Conservation (phyloP, 768 basidiomycete genomes). For the Auriscalpium orientale region DNA sequence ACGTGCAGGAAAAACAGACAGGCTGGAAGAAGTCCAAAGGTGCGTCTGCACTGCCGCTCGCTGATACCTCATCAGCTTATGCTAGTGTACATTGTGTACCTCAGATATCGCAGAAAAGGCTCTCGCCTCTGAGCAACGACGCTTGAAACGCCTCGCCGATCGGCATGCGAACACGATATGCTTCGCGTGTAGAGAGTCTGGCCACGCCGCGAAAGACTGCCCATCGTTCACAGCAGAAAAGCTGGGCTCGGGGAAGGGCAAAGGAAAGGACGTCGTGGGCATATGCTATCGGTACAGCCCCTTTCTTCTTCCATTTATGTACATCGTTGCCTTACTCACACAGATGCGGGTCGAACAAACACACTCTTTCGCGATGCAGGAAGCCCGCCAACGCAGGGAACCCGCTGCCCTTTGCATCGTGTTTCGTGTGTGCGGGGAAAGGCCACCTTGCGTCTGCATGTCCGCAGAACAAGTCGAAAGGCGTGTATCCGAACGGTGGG, state of each 20-base stretch:
- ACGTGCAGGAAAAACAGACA: slow-evolving; percentile 22
- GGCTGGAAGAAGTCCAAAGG: slow-evolving; percentile 18
- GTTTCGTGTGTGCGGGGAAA: slow-evolving; percentile 79
- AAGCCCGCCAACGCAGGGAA: slow-evolving; percentile 52
- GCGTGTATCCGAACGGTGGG: slow-evolving; percentile 88
- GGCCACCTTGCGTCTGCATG: slow-evolving; percentile 86
- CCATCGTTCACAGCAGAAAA: slow-evolving; percentile 35
- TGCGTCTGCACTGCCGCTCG: slow-evolving; percentile 8
- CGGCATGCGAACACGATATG: slow-evolving; percentile 58
- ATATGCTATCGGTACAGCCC: slow-evolving; percentile 24
- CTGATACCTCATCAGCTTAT: neutral
- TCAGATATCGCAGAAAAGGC: slow-evolving; percentile 21
- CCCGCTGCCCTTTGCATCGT: slow-evolving; percentile 82
- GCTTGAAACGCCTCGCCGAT: slow-evolving; percentile 55
- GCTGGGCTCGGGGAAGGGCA: slow-evolving; percentile 13
- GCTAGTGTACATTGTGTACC: neutral
- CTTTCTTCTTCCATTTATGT: neutral
- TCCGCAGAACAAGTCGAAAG: slow-evolving; percentile 69
- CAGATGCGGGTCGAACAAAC: slow-evolving; percentile 78
- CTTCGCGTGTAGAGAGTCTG: slow-evolving; percentile 79
- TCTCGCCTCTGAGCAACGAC: slow-evolving; percentile 46
- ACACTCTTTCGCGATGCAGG: slow-evolving; percentile 74
- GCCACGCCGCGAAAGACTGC: slow-evolving; percentile 81
- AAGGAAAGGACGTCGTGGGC: slow-evolving; percentile 69
- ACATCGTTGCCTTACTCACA: neutral